A percentile compares a stretch with the other conserved stretches of the same genome.
These are phyloP conservation scores for Sequoiadendron giganteum DNA, from an alignment of 75 land plant species.

Conservation along the genomic window DNA sequence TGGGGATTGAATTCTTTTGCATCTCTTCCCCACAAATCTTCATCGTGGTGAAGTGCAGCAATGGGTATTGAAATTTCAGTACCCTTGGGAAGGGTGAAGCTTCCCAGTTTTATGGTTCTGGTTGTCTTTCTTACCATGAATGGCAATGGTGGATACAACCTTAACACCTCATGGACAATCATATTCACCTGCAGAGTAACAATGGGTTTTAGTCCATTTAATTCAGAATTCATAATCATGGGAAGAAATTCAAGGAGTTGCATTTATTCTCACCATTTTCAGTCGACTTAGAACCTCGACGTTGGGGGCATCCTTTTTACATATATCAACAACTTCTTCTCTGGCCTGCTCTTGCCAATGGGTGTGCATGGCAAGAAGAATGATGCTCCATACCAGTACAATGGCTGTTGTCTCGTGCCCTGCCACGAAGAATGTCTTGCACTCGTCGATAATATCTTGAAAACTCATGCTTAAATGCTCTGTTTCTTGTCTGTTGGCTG, in stretches of 20 bases:
- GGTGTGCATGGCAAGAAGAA: slow-evolving; percentile 17
- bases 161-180: slow-evolving; percentile 46
- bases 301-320: neutral
- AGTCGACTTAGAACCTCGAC: slow-evolving; percentile 9
- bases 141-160: slow-evolving; percentile 43
- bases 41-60: slow-evolving; percentile 34
- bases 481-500: neutral
- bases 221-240: neutral
- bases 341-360: slow-evolving; percentile 24
- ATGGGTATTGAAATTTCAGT: slow-evolving; percentile 23
- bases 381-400: slow-evolving; percentile 14
- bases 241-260: no score
- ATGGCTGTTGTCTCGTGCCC: slow-evolving; percentile 24
- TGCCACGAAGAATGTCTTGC: slow-evolving; percentile 28
- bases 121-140: slow-evolving; percentile 16
- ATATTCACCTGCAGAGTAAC: slow-evolving; percentile 30
- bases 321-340: slow-evolving; percentile 6
- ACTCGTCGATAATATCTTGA: slow-evolving; percentile 23
- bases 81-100: slow-evolving; percentile 15
- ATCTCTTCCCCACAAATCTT: slow-evolving; percentile 54
- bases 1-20: slow-evolving; percentile 57
- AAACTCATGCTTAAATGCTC: neutral
- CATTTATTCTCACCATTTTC: slow-evolving; percentile 20
- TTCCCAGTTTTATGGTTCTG: slow-evolving; percentile 23
- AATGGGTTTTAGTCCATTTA: neutral